Conservation (phyloP, 768 basidiomycete genomes). For the Phaeotremella skinneri region DNA sequence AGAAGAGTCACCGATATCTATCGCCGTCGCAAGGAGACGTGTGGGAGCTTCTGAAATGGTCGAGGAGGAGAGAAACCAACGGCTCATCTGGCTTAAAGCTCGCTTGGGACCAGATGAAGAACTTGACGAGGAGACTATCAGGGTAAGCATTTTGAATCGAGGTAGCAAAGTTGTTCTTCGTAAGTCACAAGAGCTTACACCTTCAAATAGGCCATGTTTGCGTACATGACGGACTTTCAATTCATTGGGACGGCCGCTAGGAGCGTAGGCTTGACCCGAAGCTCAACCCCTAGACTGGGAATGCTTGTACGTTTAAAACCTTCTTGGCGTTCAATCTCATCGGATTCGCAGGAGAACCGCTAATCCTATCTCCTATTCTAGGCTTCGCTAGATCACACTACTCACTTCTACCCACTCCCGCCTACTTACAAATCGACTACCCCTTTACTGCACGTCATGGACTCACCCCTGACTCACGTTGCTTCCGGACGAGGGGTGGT, state of each 20-base stretch:
- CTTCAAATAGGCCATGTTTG: slow-evolving; percentile 44
- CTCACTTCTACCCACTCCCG: slow-evolving; percentile 52
- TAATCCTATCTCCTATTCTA: background rate
- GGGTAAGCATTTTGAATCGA: slow-evolving; percentile 16
- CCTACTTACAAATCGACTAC: slow-evolving; percentile 34
- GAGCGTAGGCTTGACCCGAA: slow-evolving; percentile 42
- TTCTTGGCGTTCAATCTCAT: background rate
- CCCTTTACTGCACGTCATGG: slow-evolving; percentile 51
- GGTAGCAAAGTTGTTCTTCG: background rate
- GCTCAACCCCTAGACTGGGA: slow-evolving; percentile 38
- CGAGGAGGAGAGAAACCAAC: slow-evolving; percentile 5
- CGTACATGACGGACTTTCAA: slow-evolving; percentile 51
- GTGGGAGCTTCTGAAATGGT: slow-evolving; percentile 1
- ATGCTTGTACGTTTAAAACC: slow-evolving; percentile 38
- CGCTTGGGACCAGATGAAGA: slow-evolving; percentile 23
- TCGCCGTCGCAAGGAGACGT: slow-evolving; percentile 25
- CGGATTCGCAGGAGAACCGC: background rate
- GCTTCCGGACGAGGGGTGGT: slow-evolving; percentile 47
- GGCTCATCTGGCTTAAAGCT: slow-evolving; percentile 38
- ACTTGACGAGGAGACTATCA: slow-evolving; percentile 31
- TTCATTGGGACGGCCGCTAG: slow-evolving; percentile 50
- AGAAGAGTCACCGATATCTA: slow-evolving; percentile 40
- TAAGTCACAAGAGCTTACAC: background rate
- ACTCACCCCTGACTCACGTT: slow-evolving; percentile 31
- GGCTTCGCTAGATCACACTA: slow-evolving; percentile 56